Evolutionary conservation across 2,329 filamentous ascomycete species (phyloP).

Genomic region (Elsinoe batatas): DNA sequence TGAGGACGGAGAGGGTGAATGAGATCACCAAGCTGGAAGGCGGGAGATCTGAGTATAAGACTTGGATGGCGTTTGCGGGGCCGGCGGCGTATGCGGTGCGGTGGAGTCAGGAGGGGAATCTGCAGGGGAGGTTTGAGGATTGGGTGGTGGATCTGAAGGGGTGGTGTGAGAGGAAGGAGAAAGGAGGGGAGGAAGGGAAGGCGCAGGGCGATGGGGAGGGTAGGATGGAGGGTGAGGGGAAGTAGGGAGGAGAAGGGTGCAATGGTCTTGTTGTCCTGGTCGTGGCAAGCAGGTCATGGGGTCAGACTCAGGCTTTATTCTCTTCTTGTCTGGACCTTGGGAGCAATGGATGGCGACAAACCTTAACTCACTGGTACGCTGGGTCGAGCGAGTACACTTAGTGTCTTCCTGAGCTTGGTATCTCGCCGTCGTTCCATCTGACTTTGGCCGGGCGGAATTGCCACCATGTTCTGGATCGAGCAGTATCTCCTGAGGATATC

Average conservation of each 20-base stretch:
- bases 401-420: too few relatives aligned
- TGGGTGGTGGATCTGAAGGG: slow-evolving; percentile 34
- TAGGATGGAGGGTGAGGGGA: background rate
- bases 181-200: background rate
- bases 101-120: slow-evolving; percentile 32
- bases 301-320: too few relatives aligned
- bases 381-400: too few relatives aligned
- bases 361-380: too few relatives aligned
- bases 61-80: slow-evolving; percentile 39
- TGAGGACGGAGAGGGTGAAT: slow-evolving; percentile 38
- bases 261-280: too few relatives aligned
- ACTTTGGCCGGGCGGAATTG: too few relatives aligned
- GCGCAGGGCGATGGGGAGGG: background rate
- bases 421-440: too few relatives aligned
- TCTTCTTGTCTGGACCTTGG: too few relatives aligned
- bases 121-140: slow-evolving; percentile 31
- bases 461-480: too few relatives aligned
- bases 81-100: slow-evolving; percentile 32
- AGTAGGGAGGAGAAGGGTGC: background rate
- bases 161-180: slow-evolving; percentile 30
- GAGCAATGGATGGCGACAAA: too few relatives aligned
- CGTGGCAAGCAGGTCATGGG: too few relatives aligned
- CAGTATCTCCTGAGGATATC: too few relatives aligned
- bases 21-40: slow-evolving; percentile 33
- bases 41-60: slow-evolving; percentile 29